A percentile compares a stretch with the other conserved stretches of the same genome.
These are phyloP conservation scores for Alternaria incomplexa DNA, from an alignment of 2,329 filamentous ascomycete species.

Conservation along the genomic window DNA sequence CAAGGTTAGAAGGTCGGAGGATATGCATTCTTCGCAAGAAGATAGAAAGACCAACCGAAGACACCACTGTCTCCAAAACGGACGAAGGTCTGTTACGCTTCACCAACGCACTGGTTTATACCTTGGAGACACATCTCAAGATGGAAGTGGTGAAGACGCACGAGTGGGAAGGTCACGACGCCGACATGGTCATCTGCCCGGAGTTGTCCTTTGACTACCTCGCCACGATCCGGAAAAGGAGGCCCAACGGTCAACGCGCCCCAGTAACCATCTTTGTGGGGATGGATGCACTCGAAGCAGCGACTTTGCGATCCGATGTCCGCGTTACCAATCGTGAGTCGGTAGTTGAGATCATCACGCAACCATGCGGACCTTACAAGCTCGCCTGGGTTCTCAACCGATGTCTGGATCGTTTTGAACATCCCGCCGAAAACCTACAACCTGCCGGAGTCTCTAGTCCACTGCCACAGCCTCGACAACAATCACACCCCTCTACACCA, in stretches of 20 bases:
- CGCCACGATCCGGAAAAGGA: slow-evolving; percentile 23
- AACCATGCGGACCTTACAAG: slow-evolving; percentile 45
- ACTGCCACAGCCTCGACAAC: neutral
- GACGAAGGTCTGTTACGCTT: slow-evolving; percentile 28
- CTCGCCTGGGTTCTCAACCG: slow-evolving; percentile 36
- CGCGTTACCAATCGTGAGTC: slow-evolving; percentile 36
- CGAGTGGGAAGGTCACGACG: slow-evolving; percentile 28
- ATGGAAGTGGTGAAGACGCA: slow-evolving; percentile 36
- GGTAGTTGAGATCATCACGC: slow-evolving; percentile 43
- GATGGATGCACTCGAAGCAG: slow-evolving; percentile 41
- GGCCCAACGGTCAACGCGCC: slow-evolving; percentile 10
- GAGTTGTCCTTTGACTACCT: slow-evolving; percentile 44
- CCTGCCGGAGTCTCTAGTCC: neutral
- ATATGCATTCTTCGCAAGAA: slow-evolving; percentile 34
- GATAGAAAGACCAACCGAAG: neutral
- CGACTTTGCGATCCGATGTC: slow-evolving; percentile 41
- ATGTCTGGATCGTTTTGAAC: slow-evolving; percentile 38
- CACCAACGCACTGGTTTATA: slow-evolving; percentile 24
- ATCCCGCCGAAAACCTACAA: slow-evolving; percentile 26
- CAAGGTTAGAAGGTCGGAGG: slow-evolving; percentile 26
- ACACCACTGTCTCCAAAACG: slow-evolving; percentile 3
- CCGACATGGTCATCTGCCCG: slow-evolving; percentile 42
- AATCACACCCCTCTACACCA: neutral
- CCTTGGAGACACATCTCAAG: slow-evolving; percentile 31
- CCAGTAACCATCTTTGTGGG: slow-evolving; percentile 41